Conservation (phyloP, 257 asterid species). For the Solanum etuberosum region DNA sequence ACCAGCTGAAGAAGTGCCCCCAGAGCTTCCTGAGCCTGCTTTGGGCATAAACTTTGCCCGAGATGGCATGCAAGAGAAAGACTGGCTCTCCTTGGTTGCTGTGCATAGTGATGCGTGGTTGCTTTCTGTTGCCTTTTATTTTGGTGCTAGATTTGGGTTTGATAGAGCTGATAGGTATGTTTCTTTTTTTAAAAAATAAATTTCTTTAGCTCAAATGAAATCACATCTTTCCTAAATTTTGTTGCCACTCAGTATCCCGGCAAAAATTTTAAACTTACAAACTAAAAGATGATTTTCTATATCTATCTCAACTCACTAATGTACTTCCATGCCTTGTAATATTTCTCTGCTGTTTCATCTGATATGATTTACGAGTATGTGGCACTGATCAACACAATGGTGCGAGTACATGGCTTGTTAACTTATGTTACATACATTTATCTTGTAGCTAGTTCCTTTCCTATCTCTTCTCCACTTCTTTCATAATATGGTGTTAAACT, state of each 20-base stretch:
- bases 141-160: conserved; percentile 1
- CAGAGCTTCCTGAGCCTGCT: conserved; percentile 4
- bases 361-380: neutral
- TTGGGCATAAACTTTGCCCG: conserved; percentile 1
- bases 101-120: conserved; percentile 2
- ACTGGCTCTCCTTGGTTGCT: conserved; percentile 3
- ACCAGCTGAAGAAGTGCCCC: conserved; percentile 2
- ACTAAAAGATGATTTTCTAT: neutral
- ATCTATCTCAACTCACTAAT: neutral
- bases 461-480: neutral
- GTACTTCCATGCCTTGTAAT: neutral
- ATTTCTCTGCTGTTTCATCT: neutral
- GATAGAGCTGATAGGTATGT: conserved; percentile 4
- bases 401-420: neutral
- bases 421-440: neutral
- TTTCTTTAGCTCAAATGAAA: neutral
- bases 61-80: conserved; percentile 2
- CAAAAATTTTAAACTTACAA: neutral
- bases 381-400: neutral
- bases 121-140: neutral
- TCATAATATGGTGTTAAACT: neutral
- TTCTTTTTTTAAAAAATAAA: neutral
- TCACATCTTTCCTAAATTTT: neutral
- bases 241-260: neutral
- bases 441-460: neutral